Evolutionary conservation across 805 yeast genomes (phyloP).

Genomic region (Ogataea dorogensis): DNA sequence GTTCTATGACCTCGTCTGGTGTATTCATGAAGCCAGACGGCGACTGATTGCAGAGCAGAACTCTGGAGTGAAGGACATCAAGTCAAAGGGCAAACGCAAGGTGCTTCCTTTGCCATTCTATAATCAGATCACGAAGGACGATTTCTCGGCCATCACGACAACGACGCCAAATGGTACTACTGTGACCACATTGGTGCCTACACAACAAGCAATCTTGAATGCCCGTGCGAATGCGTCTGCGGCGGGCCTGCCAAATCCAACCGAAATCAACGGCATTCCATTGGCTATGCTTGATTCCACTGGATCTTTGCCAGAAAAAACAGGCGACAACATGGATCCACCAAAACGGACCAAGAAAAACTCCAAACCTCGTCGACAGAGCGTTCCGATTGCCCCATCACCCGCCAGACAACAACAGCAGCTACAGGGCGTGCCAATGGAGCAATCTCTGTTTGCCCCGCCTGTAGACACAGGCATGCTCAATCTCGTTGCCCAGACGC

Average conservation of each 20-base stretch:
- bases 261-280: constrained; percentile 40
- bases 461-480: constrained; percentile 3
- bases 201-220: constrained; percentile 67
- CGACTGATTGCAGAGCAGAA: constrained; percentile 45
- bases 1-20: constrained; percentile 90
- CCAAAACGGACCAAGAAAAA: constrained; percentile 8
- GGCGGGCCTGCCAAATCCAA: constrained; percentile 51
- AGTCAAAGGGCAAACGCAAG: constrained; percentile 27
- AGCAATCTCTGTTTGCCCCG: constrained; percentile 12
- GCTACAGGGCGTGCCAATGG: constrained; percentile 3
- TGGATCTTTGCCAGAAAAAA: constrained; percentile 50
- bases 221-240: constrained; percentile 59
- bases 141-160: constrained; percentile 77
- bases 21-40: constrained; percentile 90
- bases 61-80: constrained; percentile 28
- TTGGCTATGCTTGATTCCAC: constrained; percentile 69
- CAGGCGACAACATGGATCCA: constrained; percentile 7
- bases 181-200: constrained; percentile 83
- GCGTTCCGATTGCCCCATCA: constrained; percentile 27
- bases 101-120: constrained; percentile 83
- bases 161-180: constrained; percentile 94
- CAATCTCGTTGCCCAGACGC: constrained; percentile 15
- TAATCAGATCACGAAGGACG: constrained; percentile 86
- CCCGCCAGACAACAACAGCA: constrained; percentile 23
- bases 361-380: constrained; percentile 11